Evolutionary conservation across 169 alveolate genomes (phyloP).

Genomic region (Eimeria praecox): DNA sequence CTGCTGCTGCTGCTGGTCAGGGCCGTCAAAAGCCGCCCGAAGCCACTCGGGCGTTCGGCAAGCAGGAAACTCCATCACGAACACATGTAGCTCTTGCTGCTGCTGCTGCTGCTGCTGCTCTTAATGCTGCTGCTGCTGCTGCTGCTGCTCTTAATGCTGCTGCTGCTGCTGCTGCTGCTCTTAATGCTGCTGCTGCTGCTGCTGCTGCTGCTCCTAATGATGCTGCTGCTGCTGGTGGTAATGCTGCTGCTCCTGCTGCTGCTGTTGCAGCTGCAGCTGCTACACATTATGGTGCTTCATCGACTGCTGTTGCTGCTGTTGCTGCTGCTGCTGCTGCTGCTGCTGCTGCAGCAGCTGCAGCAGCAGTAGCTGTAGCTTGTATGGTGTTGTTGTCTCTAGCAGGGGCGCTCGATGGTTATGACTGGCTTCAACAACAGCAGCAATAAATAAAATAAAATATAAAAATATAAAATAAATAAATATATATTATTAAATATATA

Average conservation of each 20-base stretch:
- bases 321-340: constrained; percentile 77
- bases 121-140: neutral
- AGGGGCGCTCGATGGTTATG: constrained; percentile 85
- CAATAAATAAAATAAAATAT: no score
- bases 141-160: constrained; percentile 15
- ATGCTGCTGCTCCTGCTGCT: constrained; percentile 16
- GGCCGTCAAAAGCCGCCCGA: constrained; percentile 42
- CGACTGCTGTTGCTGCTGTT: constrained; percentile 56
- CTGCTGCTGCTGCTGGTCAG: neutral
- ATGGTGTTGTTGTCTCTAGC: constrained; percentile 9
- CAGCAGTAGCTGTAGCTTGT: constrained; percentile 16
- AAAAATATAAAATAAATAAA: no score
- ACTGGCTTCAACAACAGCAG: constrained; percentile 83
- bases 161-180: constrained; percentile 60
- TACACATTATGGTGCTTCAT: neutral
- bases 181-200: neutral
- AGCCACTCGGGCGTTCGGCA: constrained; percentile 62
- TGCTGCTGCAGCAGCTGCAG: neutral
- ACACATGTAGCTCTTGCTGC: constrained; percentile 10
- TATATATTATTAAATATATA: constrained; percentile 4
- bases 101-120: constrained; percentile 52
- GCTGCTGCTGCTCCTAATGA: constrained; percentile 36
- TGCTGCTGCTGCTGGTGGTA: constrained; percentile 37
- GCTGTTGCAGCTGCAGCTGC: neutral
- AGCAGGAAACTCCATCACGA: constrained; percentile 48